phyloP scores from a whole-genome alignment of 768 basidiomycete genomes.

The Sutorius australiensis region DNA sequence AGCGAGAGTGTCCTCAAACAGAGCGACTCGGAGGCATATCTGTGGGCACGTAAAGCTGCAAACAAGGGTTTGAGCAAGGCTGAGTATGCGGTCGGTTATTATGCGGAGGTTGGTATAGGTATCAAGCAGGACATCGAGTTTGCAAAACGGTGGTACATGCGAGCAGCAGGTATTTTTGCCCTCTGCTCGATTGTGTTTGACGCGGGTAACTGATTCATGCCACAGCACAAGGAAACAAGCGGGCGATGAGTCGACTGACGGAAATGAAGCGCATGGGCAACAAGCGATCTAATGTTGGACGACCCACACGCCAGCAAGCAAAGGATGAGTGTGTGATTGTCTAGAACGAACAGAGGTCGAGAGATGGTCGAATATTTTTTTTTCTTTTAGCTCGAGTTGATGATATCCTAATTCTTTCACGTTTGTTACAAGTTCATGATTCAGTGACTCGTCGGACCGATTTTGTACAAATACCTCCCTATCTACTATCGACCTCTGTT shows the following conservation, averaged over 20 bases:
- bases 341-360: conserved; percentile 28
- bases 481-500: background rate
- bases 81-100: conserved; percentile 98
- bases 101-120: conserved; percentile 96
- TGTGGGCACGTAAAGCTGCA: conserved; percentile 95
- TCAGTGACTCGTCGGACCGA: background rate
- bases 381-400: background rate
- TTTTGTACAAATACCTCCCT: conserved; percentile 14
- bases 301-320: conserved; percentile 91
- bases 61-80: conserved; percentile 97
- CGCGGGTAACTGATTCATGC: background rate
- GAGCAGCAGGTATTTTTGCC: conserved; percentile 80
- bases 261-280: conserved; percentile 91
- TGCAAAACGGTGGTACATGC: conserved; percentile 98
- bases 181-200: background rate
- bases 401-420: conserved; percentile 14
- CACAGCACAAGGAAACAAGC: conserved; percentile 94
- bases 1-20: conserved; percentile 95
- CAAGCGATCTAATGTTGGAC: conserved; percentile 69
- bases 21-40: conserved; percentile 96
- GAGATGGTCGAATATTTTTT: conserved; percentile 6
- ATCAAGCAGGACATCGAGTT: conserved; percentile 94
- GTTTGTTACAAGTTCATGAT: conserved; percentile 4
- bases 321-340: conserved; percentile 90
- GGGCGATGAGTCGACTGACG: conserved; percentile 92